phyloP scores from a whole-genome alignment of 257 asterid species.

The Primulina huaijiensis region DNA sequence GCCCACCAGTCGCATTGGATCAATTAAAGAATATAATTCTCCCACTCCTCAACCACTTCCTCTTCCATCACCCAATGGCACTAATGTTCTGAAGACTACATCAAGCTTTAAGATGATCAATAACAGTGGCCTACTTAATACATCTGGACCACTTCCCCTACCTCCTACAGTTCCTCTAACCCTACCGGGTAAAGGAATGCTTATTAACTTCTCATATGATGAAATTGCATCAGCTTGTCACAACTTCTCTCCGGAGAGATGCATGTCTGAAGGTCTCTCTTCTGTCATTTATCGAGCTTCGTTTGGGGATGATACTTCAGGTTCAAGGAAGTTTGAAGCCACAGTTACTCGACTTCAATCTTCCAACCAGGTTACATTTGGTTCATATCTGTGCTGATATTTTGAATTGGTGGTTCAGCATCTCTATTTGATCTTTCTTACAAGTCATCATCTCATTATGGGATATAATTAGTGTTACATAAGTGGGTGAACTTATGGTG shows the following conservation, averaged over 20 bases:
- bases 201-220: conserved; percentile 59
- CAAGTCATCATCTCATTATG: conserved; percentile 5
- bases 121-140: conserved; percentile 59
- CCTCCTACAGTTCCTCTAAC: conserved; percentile 65
- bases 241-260: conserved; percentile 82
- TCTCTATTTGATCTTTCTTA: not conserved
- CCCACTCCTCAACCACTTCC: conserved; percentile 93
- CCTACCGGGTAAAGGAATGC: conserved; percentile 43
- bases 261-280: conserved; percentile 89
- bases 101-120: conserved; percentile 64
- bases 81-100: conserved; percentile 49
- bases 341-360: conserved; percentile 81
- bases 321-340: conserved; percentile 69
- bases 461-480: not conserved
- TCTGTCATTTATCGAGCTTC: conserved; percentile 85
- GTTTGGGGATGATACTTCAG: conserved; percentile 57
- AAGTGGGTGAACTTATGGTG: not conserved
- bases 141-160: conserved; percentile 84
- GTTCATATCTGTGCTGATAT: conserved; percentile 12
- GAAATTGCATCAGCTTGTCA: conserved; percentile 89
- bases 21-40: conserved; percentile 61
- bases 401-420: not conserved
- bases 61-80: conserved; percentile 68
- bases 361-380: conserved; percentile 55
- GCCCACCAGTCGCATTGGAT: conserved; percentile 54